Evolutionary conservation across 2,329 filamentous ascomycete species (phyloP).

Genomic region (Stemphylium lycopersici): DNA sequence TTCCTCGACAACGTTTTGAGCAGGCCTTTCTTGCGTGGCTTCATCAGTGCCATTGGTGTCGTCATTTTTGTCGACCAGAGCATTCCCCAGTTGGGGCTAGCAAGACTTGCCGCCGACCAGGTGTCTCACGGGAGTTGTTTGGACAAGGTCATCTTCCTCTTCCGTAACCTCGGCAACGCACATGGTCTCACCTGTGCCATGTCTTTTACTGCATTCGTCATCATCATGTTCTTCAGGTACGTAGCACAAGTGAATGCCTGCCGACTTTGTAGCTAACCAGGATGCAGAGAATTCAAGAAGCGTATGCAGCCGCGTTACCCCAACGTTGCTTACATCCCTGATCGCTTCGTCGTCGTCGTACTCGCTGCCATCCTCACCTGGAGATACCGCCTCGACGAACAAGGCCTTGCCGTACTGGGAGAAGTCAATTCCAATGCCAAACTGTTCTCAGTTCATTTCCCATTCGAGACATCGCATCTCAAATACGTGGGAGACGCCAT

Average conservation of each 20-base stretch:
- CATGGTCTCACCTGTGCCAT: conserved; percentile 79
- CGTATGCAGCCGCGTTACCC: conserved; percentile 79
- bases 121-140: conserved; percentile 84
- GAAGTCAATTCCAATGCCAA: conserved; percentile 75
- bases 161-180: conserved; percentile 67
- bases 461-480: conserved; percentile 78
- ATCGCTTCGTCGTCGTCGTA: conserved; percentile 88
- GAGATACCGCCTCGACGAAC: conserved; percentile 75
- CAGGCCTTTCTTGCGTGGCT: conserved; percentile 87
- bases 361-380: conserved; percentile 81
- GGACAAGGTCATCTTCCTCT: conserved; percentile 82
- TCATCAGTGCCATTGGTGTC: conserved; percentile 96
- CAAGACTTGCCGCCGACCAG: conserved; percentile 68
- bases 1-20: conserved; percentile 95
- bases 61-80: conserved; percentile 96
- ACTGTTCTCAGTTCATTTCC: conserved; percentile 83
- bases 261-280: conserved; percentile 15
- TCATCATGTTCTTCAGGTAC: conserved; percentile 90
- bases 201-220: conserved; percentile 76
- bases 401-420: conserved; percentile 84
- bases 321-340: conserved; percentile 84
- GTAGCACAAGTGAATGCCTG: conserved; percentile 24
- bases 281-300: conserved; percentile 75
- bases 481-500: conserved; percentile 83
- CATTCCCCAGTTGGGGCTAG: conserved; percentile 85